A percentile compares a stretch with the other conserved stretches of the same genome.
Evolutionary conservation across 306 rosid genomes (phyloP).

Genomic region (cucumber (Cucumis sativus)): Cucumber_9930_V3 NC_026660.2:30291501-30292000

Average conservation of each 20-base stretch:
- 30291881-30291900: neutral
- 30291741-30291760: neutral
- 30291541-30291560: slow-evolving; percentile 60
- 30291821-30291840: neutral
- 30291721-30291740: neutral
- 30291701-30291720: neutral
- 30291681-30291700: neutral
- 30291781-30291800: neutral
- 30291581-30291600: slow-evolving; percentile 41
- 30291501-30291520: slow-evolving; percentile 62
- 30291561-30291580: slow-evolving; percentile 72
- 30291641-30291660: neutral
- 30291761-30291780: neutral
- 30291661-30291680: neutral
- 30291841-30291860: neutral
- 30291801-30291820: neutral
- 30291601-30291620: slow-evolving; percentile 75
- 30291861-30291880: neutral
- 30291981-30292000: neutral
- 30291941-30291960: neutral
- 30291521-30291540: slow-evolving; percentile 55
- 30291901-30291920: neutral
- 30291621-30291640: neutral
- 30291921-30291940: neutral
- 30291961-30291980: neutral